Conservation (phyloP, 192 early-diverging fungal genomes). For the Coemansia sp. region DNA sequence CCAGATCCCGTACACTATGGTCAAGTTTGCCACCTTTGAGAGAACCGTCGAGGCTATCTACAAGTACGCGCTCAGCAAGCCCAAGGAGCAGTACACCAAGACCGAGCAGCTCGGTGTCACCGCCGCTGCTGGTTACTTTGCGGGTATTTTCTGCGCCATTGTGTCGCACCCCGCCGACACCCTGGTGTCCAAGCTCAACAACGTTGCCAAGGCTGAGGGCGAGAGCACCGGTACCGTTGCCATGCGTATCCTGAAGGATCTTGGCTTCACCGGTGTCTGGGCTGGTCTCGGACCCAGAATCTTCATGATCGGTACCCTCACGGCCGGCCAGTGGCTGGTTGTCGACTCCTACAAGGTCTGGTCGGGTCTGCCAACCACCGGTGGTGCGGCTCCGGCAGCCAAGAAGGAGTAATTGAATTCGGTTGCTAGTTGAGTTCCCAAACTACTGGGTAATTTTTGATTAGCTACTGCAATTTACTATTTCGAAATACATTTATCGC, state of each 20-base stretch:
- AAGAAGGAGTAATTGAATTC: slow-evolving; percentile 46
- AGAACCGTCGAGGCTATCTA: slow-evolving; percentile 70
- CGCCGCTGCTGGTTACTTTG: slow-evolving; percentile 82
- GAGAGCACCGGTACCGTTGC: slow-evolving; percentile 57
- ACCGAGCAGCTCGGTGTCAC: slow-evolving; percentile 73
- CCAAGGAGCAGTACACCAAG: slow-evolving; percentile 71
- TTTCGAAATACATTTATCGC: too few species aligned
- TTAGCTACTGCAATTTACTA: too few species aligned
- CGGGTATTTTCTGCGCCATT: slow-evolving; percentile 85
- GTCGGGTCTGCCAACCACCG: slow-evolving; percentile 69
- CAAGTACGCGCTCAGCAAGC: slow-evolving; percentile 59
- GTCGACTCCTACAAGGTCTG: slow-evolving; percentile 79
- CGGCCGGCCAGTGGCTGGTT: slow-evolving; percentile 81
- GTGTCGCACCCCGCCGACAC: slow-evolving; percentile 91
- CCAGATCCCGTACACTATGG: slow-evolving; percentile 85
- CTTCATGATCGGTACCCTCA: slow-evolving; percentile 90
- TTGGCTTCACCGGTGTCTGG: slow-evolving; percentile 69
- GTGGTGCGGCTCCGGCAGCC: slow-evolving; percentile 48
- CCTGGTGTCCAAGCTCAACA: slow-evolving; percentile 69
- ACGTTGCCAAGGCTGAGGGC: slow-evolving; percentile 58
- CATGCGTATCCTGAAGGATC: slow-evolving; percentile 58
- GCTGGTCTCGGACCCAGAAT: slow-evolving; percentile 83
- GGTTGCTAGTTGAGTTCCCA: not conserved
- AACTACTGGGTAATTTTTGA: not conserved
- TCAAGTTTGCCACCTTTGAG: slow-evolving; percentile 85